These are phyloP conservation scores for Salix purpurea DNA, from an alignment of 345 rosid species.

Conservation along the genomic window DNA sequence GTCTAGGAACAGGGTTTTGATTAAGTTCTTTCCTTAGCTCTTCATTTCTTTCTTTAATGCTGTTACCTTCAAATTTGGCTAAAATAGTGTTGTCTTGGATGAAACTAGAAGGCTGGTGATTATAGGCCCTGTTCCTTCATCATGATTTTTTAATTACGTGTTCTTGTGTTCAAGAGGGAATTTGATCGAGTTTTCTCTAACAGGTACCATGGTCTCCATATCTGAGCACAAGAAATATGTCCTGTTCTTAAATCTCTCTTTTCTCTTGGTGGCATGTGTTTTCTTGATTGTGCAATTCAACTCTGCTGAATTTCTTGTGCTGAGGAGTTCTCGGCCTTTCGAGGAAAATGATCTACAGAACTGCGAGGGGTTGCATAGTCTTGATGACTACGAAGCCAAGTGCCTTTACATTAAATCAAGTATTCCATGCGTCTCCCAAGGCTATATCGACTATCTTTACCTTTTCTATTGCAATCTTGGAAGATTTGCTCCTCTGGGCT, in stretches of 20 bases:
- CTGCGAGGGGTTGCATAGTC: constrained; percentile 30
- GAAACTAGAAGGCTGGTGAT: background rate
- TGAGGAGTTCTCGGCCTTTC: constrained; percentile 16
- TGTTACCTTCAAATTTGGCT: background rate
- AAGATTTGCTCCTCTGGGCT: constrained; percentile 44
- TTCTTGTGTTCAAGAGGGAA: background rate
- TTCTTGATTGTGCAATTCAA: constrained; percentile 18
- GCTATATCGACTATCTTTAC: constrained; percentile 63
- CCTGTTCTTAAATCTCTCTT: constrained; percentile 40
- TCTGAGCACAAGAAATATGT: constrained; percentile 15
- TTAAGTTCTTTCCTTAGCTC: background rate
- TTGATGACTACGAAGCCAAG: constrained; percentile 48
- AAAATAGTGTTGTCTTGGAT: background rate
- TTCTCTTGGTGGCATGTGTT: constrained; percentile 33
- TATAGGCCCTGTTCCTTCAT: background rate
- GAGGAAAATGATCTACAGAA: constrained; percentile 12
- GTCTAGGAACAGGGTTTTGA: background rate
- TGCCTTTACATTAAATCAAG: constrained; percentile 17
- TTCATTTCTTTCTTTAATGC: background rate
- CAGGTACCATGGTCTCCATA: constrained; percentile 23
- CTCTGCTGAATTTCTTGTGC: constrained; percentile 18
- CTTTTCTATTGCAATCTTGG: constrained; percentile 69
- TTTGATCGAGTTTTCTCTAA: constrained; percentile 14
- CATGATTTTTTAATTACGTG: background rate
- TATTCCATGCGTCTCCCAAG: constrained; percentile 54